Evolutionary conservation across 148 eudicot genomes (phyloP).

Genomic region (Hydrangea macrophylla): DNA sequence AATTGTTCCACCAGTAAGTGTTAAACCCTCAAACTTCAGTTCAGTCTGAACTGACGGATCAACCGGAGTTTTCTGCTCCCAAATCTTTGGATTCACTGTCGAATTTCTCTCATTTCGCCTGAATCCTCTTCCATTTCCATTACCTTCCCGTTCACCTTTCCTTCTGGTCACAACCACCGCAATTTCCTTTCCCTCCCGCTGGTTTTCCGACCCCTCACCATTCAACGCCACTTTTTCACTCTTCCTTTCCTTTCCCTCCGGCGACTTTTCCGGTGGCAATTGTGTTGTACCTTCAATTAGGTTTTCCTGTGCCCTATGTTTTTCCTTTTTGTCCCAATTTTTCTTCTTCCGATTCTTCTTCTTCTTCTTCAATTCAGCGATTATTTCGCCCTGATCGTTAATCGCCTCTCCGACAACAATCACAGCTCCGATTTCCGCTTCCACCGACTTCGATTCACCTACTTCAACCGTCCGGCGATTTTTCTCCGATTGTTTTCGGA

Average conservation of each 20-base stretch:
- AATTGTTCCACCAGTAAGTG: not conserved
- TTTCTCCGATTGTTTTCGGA: not conserved
- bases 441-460: not conserved
- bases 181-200: not conserved
- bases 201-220: not conserved
- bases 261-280: not conserved
- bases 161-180: not conserved
- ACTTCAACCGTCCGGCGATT: not conserved
- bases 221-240: not conserved
- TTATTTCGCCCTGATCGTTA: not conserved
- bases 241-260: not conserved
- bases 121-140: not conserved
- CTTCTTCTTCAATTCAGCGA: not conserved
- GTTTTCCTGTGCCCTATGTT: not conserved
- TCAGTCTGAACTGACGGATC: conserved; percentile 6
- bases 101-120: not conserved
- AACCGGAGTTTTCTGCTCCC: not conserved
- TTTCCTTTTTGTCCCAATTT: not conserved
- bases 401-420: not conserved
- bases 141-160: not conserved
- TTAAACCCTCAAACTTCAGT: conserved; percentile 8
- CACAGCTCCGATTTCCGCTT: not conserved
- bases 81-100: not conserved
- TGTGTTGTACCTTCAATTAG: not conserved
- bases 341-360: not conserved